Base-by-base conservation (phyloP, 768 basidiomycete species). In the Phanerochaete sordida region DNA sequence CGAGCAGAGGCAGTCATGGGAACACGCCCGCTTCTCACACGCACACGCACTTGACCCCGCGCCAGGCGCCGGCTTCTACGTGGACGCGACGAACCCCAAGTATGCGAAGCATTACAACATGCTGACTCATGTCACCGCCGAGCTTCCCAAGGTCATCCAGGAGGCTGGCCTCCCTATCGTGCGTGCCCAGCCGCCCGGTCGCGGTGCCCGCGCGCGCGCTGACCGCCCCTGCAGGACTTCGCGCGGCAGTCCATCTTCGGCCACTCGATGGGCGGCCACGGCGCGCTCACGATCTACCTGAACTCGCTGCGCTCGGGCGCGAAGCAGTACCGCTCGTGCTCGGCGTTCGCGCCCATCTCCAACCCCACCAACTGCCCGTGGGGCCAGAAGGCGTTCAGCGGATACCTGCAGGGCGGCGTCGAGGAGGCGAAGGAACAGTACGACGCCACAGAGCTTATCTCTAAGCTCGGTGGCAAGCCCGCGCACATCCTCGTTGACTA, bases 191-290 rank as follows among this genome's bases (percentile, higher is more conserved):
- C 37, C 11, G 8, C 60, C n/a, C 33, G 8, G 12, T 23, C 15
- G 33, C 23, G 47, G 19, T 58, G 33, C 13, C 57, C 43, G 63
- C 52, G 23, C 43, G 35, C 5, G 30, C 28, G 33, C 28, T 51
- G n/a, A 33, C 7, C 4, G n/a, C 12, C 30, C 21, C n/a, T 19
- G 19, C 66, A 95, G 93, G 93, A 98, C 77, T 81, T 88, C 65
- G 80, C 77, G 31, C 85, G 90, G 53, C 86, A 91, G 69, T 94
- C 93, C 23, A 88, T 98, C 67, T 90, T 93, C 69, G 97, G 97
- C 11, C 97, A 99, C 74, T 94, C 91, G 47, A 99, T 98, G 97
- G 93, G 92, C 59, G 97, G 97, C 1, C 95, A 97, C 69, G 97
- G 97, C 8, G 94, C 97, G 13, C 81, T 99, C 27, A 90, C 90